These are phyloP conservation scores for Bauhinia variegata DNA, from an alignment of 306 rosid genomes.

Conservation along the genomic window DNA sequence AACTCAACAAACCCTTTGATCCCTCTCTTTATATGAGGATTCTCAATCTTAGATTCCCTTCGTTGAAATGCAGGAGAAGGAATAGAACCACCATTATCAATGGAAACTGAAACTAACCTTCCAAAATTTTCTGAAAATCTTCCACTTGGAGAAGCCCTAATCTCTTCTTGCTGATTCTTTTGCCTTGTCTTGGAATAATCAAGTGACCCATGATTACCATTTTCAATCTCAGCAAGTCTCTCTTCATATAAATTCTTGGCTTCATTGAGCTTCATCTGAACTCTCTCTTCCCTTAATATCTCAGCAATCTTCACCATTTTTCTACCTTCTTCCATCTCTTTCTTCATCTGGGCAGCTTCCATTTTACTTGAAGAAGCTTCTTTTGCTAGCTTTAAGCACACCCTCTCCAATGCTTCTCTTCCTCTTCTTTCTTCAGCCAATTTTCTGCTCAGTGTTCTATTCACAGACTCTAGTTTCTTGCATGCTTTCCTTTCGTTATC, in stretches of 20 bases:
- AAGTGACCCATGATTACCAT: no score
- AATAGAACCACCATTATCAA: constrained; percentile 2
- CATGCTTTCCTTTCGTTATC: constrained; percentile 49
- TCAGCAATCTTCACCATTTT: constrained; percentile 62
- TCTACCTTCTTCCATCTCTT: constrained; percentile 57
- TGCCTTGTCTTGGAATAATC: constrained; percentile 7
- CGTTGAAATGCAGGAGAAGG: constrained; percentile 25
- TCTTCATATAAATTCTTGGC: constrained; percentile 55
- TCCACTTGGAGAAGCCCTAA: neutral
- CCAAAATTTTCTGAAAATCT: no score
- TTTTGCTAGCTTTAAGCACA: constrained; percentile 48
- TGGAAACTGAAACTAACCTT: neutral
- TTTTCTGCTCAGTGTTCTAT: constrained; percentile 46
- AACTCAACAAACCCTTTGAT: constrained; percentile 71
- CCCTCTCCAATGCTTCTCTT: constrained; percentile 48
- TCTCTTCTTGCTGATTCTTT: constrained; percentile 8
- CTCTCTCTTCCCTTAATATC: constrained; percentile 58
- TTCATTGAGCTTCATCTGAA: constrained; percentile 64
- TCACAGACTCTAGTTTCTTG: constrained; percentile 42
- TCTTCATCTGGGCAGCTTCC: constrained; percentile 44
- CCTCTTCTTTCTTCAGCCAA: constrained; percentile 46
- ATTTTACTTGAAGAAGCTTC: constrained; percentile 41
- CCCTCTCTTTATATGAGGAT: constrained; percentile 63
- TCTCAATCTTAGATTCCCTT: constrained; percentile 51
- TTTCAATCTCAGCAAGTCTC: constrained; percentile 25